phyloP scores from a whole-genome alignment of 2,329 filamentous ascomycete genomes.

The Fusarium subtropicale region DNA sequence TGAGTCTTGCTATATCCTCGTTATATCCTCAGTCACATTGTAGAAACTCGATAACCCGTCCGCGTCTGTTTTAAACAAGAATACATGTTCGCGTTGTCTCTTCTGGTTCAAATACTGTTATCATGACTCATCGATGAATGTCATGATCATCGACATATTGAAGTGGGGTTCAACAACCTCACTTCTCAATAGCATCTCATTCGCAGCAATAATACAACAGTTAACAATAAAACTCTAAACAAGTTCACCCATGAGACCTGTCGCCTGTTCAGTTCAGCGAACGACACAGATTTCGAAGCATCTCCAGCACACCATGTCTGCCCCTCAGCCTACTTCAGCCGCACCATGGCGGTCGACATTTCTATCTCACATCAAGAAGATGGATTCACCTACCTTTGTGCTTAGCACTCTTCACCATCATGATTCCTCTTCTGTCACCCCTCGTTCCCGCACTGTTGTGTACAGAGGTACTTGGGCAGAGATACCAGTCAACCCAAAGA shows the following conservation, averaged over 20 bases:
- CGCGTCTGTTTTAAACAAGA: background rate
- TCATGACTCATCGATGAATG: slow-evolving; percentile 40
- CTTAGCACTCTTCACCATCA: slow-evolving; percentile 63
- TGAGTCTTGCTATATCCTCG: background rate
- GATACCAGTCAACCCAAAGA: slow-evolving; percentile 77
- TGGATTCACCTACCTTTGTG: slow-evolving; percentile 62
- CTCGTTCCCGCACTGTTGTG: slow-evolving; percentile 81
- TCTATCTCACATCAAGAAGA: slow-evolving; percentile 61
- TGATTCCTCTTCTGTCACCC: slow-evolving; percentile 54
- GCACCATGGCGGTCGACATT: slow-evolving; percentile 67
- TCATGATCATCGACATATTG: slow-evolving; percentile 14
- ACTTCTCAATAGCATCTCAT: slow-evolving; percentile 14
- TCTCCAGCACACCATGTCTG: slow-evolving; percentile 47
- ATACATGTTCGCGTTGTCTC: background rate
- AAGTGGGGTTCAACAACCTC: slow-evolving; percentile 30
- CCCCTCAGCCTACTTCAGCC: slow-evolving; percentile 42
- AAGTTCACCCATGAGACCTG: slow-evolving; percentile 36
- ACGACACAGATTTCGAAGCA: slow-evolving; percentile 47
- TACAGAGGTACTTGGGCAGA: slow-evolving; percentile 86
- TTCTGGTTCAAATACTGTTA: background rate
- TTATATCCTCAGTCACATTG: background rate
- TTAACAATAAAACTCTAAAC: background rate
- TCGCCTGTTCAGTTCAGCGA: slow-evolving; percentile 38
- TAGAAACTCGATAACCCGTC: background rate
- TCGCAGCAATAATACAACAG: background rate